These are phyloP conservation scores for Lepiota brunneoincarnata DNA, from an alignment of 768 basidiomycete species.

Conservation along the genomic window DNA sequence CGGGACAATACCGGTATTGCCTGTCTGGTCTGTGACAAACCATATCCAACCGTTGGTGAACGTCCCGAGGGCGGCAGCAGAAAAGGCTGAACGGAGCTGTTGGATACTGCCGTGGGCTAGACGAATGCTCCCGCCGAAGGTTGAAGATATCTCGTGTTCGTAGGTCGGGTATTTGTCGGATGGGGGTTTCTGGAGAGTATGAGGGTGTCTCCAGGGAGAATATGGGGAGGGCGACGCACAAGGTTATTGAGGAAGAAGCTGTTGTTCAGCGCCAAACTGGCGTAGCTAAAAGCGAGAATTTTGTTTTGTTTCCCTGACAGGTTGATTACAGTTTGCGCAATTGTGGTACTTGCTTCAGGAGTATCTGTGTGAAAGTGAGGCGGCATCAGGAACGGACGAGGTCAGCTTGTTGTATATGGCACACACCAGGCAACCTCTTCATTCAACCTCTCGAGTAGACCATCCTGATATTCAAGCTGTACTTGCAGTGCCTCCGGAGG, in stretches of 20 bases:
- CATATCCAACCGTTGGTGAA: conserved; percentile 81
- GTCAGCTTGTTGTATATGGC: background rate
- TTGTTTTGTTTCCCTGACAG: conserved; percentile 57
- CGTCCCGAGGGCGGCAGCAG: conserved; percentile 75
- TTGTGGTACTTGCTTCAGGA: conserved; percentile 48
- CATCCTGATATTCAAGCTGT: conserved; percentile 83
- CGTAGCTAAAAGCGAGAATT: conserved; percentile 84
- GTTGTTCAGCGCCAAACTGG: conserved; percentile 91
- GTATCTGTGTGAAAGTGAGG: conserved; percentile 42
- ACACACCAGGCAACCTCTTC: conserved; percentile 70
- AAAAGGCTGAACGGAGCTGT: conserved; percentile 72
- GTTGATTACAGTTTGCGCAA: conserved; percentile 71
- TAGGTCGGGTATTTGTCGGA: conserved; percentile 30
- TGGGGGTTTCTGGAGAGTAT: conserved; percentile 36
- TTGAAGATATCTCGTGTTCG: conserved; percentile 33
- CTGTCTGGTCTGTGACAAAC: conserved; percentile 72
- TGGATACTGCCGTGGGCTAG: conserved; percentile 59
- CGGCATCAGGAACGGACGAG: conserved; percentile 1
- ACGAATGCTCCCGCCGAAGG: conserved; percentile 34
- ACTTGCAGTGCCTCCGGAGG: conserved; percentile 68
- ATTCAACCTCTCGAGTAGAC: conserved; percentile 74
- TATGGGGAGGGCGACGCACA: conserved; percentile 47
- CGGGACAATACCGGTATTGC: conserved; percentile 68
- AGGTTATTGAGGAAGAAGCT: conserved; percentile 88
- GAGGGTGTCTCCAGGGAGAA: conserved; percentile 2